Evolutionary conservation across 495 filamentous ascomycete species (phyloP), one percentile per base, ranked within the genome.

Genomic region (Aspergillus ellipticus): DNA sequence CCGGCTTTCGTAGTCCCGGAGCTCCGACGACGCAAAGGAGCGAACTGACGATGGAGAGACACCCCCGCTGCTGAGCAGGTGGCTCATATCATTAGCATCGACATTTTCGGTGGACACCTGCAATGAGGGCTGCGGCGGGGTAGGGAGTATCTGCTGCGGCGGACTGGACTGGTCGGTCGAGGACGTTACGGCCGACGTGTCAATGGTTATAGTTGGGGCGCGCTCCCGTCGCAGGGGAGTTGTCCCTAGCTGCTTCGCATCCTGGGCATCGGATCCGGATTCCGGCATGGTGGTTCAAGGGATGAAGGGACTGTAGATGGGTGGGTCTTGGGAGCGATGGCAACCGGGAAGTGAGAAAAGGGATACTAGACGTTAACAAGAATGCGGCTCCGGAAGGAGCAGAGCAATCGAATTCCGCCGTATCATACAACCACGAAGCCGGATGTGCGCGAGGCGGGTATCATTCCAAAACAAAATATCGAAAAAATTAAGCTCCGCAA

Each of bases 191-290:
- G 85, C 84, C 48, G 86, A 86, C 10, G 86, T 89, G 68, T 90
- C 85, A 54, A 89, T 89, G 13, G 85, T 89, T 48, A 89, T 90
- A 20, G 86, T 89, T 31, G 87, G 87, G 10, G 78, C 78, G 41
- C 77, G 70, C 56, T 74, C 73, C 54, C 78, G 70, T 47, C 74
- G 74, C 51, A 71, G 67, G 48, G 73, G 73, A 41, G 69, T 59
- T 19, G 68, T 53, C 21, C 63, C 59, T 31, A 57, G 46, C 21
- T 67, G 67, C 19, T 53, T 56, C 42, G 64, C 31, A 59, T 71
- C 70, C 37, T 71, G 56, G 29, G 55, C 66, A 52, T 64, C 57
- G 41, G 55, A 45, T 58, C 57, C 58, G 47, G 65, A 57, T 24
- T 74, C 64, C 41, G 69, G 65, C 74, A 76, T 76, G 58, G 45